Conservation (phyloP, 768 basidiomycete species). For the Agrocybe pediades region DNA sequence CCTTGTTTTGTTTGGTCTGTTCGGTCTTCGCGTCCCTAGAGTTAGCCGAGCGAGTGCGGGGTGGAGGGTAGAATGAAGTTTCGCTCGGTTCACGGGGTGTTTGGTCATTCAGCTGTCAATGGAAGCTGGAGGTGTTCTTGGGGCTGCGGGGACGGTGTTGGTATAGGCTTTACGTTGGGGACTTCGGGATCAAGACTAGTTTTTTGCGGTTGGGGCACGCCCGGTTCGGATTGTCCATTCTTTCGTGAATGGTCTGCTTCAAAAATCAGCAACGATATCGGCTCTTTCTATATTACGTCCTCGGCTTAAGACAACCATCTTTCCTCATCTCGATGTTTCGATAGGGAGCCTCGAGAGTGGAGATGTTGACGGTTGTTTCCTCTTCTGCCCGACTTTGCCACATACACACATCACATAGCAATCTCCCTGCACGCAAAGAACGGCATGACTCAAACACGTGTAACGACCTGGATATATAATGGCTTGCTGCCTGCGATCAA, state of each 20-base stretch:
- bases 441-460: constrained; percentile 16
- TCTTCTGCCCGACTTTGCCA: constrained; percentile 12
- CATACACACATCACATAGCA: constrained; percentile 13
- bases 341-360: constrained; percentile 14
- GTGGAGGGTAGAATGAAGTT: constrained; percentile 47
- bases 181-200: constrained; percentile 27
- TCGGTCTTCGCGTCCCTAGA: constrained; percentile 44
- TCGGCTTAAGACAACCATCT: constrained; percentile 19
- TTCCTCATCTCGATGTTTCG: constrained; percentile 14
- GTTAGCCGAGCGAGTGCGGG: constrained; percentile 48
- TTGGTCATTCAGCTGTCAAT: constrained; percentile 20
- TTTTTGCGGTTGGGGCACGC: constrained; percentile 41
- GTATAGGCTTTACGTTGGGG: constrained; percentile 13
- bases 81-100: constrained; percentile 39
- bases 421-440: constrained; percentile 13
- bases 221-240: constrained; percentile 31
- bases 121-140: constrained; percentile 17
- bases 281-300: constrained; percentile 20
- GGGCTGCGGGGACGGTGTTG: constrained; percentile 11
- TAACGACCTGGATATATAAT: constrained; percentile 24
- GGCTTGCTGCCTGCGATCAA: constrained; percentile 23
- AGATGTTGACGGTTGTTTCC: not conserved
- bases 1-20: constrained; percentile 24
- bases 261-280: constrained; percentile 25
- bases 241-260: constrained; percentile 9